A percentile compares a stretch with the other conserved stretches of the same genome.
phyloP scores from a whole-genome alignment of 2,329 filamentous ascomycete genomes.

The Cordyceps javanica region DNA sequence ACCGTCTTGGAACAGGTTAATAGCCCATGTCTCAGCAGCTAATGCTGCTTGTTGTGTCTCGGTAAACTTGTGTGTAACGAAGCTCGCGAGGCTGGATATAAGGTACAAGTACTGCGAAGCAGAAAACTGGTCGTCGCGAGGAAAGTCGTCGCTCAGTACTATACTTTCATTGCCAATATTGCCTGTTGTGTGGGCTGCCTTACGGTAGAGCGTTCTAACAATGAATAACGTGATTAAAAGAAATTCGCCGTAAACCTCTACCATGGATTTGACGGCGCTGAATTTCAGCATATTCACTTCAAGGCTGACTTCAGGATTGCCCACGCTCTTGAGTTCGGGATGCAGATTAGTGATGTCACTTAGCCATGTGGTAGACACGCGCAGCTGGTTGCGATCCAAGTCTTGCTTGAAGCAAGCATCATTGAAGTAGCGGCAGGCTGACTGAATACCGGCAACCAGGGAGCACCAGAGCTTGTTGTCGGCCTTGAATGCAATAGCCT shows the following conservation, averaged over 20 bases:
- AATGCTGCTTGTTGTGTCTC: constrained; percentile 31
- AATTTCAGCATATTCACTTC: constrained; percentile 15
- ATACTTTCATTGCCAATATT: constrained; percentile 16
- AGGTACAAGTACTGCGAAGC: constrained; percentile 31
- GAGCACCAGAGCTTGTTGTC: constrained; percentile 31
- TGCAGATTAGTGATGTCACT: constrained; percentile 23
- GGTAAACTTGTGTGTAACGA: constrained; percentile 30
- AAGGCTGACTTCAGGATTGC: background rate
- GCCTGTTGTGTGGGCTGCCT: constrained; percentile 27
- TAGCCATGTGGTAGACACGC: constrained; percentile 21
- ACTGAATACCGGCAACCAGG: constrained; percentile 32
- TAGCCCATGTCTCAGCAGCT: constrained; percentile 25
- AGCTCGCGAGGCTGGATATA: constrained; percentile 30
- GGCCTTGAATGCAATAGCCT: constrained; percentile 27
- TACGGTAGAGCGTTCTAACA: constrained; percentile 35
- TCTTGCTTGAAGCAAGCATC: constrained; percentile 32
- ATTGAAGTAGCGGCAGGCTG: constrained; percentile 30
- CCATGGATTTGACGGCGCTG: constrained; percentile 12
- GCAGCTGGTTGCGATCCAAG: constrained; percentile 16
- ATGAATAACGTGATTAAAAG: constrained; percentile 33
- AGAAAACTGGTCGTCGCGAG: constrained; percentile 19
- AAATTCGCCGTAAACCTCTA: constrained; percentile 25
- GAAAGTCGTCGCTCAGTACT: constrained; percentile 28
- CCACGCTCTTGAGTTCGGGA: constrained; percentile 21
- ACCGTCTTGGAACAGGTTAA: constrained; percentile 33